phyloP scores from a whole-genome alignment of 2,329 filamentous ascomycete species.

The Rugonectria rugulosa region DNA sequence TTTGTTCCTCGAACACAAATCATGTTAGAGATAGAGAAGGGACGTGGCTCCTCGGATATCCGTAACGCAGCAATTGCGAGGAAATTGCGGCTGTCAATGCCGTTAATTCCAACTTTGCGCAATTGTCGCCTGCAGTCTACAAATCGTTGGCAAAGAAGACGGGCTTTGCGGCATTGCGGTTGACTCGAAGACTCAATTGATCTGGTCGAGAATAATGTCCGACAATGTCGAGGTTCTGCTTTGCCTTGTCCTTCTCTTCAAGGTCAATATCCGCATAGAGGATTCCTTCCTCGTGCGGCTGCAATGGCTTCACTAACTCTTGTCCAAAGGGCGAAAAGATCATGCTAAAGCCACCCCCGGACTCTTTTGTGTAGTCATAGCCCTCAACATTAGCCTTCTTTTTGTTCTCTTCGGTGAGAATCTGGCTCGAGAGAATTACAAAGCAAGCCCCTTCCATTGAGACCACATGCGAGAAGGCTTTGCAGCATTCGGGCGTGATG shows the following conservation, averaged over 20 bases:
- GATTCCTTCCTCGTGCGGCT: constrained; percentile 42
- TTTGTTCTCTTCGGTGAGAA: constrained; percentile 51
- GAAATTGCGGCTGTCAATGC: too few species aligned
- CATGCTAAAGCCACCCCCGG: constrained; percentile 37
- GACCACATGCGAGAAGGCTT: constrained; percentile 56
- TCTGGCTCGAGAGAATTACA: constrained; percentile 58
- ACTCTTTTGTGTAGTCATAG: constrained; percentile 45
- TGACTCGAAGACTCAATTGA: constrained; percentile 48
- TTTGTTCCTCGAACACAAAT: too few species aligned
- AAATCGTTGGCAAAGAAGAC: too few species aligned
- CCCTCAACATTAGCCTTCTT: constrained; percentile 14
- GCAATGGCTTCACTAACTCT: constrained; percentile 37
- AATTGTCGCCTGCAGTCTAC: too few species aligned
- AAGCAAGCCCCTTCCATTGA: constrained; percentile 63
- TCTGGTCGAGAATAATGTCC: constrained; percentile 47
- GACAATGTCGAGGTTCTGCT: constrained; percentile 47
- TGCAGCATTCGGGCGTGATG: constrained; percentile 29
- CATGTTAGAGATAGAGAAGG: too few species aligned
- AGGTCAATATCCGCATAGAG: constrained; percentile 50
- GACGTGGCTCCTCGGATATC: too few species aligned
- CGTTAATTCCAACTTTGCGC: too few species aligned
- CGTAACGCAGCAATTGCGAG: too few species aligned
- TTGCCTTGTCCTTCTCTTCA: constrained; percentile 19
- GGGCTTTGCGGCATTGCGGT: not conserved
- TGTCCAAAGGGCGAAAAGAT: constrained; percentile 43